phyloP scores from a whole-genome alignment of 371 early-diverging fungal species.

The Rhizomucor pusillus region DNA sequence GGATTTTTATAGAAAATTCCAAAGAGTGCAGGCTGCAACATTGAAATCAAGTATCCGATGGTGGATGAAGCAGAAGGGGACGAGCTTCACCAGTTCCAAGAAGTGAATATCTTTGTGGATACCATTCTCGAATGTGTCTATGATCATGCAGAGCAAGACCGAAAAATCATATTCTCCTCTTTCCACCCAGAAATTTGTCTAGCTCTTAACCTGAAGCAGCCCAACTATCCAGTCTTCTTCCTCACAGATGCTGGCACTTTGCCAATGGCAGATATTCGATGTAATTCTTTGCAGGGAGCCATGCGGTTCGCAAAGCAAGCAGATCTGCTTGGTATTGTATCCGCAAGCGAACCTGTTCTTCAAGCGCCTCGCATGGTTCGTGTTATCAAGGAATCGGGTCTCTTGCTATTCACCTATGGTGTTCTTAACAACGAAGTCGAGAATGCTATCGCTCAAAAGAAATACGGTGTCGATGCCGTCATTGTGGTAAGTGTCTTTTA shows the following conservation, averaged over 20 bases:
- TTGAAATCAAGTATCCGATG: conserved; percentile 97
- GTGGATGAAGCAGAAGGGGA: conserved; percentile 82
- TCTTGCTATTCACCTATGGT: conserved; percentile 89
- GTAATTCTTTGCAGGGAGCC: conserved; percentile 83
- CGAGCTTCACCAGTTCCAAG: conserved; percentile 59
- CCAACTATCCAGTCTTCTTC: conserved; percentile 88
- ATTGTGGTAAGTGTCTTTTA: conserved; percentile 57
- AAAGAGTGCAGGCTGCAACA: conserved; percentile 81
- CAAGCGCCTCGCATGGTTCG: conserved; percentile 76
- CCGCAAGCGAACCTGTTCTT: conserved; percentile 74
- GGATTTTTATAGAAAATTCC: conserved; percentile 61
- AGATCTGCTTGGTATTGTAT: conserved; percentile 82
- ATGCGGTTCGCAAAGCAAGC: conserved; percentile 79
- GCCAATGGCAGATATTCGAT: conserved; percentile 76
- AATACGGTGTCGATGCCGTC: conserved; percentile 80
- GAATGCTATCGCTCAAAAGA: conserved; percentile 70
- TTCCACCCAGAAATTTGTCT: conserved; percentile 93
- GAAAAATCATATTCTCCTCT: conserved; percentile 90
- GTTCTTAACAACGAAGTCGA: conserved; percentile 74
- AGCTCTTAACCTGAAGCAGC: conserved; percentile 80
- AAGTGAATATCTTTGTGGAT: conserved; percentile 89
- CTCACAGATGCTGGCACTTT: conserved; percentile 85
- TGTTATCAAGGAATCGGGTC: conserved; percentile 68
- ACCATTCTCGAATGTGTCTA: conserved; percentile 77
- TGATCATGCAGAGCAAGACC: conserved; percentile 59